These are phyloP conservation scores for Adansonia gregorii DNA, from an alignment of 441 rosid genomes.

Conservation along the genomic window DNA sequence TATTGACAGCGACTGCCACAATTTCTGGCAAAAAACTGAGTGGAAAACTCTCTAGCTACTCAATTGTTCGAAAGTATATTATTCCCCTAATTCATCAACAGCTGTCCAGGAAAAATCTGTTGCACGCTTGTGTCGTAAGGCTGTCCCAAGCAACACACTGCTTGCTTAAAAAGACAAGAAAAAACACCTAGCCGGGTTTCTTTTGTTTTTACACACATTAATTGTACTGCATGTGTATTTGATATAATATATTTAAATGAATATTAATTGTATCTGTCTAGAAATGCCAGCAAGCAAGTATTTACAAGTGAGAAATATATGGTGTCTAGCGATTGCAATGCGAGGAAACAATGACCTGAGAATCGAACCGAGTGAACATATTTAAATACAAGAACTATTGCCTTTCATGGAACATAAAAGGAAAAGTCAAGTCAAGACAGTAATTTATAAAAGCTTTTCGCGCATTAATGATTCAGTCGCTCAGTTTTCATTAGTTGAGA, in stretches of 20 bases:
- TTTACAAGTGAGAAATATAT: background rate
- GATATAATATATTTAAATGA: background rate
- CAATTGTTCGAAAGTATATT: constrained; percentile 36
- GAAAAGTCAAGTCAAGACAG: too few relatives aligned
- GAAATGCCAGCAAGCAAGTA: background rate
- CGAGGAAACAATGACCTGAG: background rate
- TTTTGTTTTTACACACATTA: background rate
- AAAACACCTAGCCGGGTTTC: constrained; percentile 37
- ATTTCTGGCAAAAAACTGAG: constrained; percentile 33
- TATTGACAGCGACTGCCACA: constrained; percentile 28
- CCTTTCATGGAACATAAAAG: too few relatives aligned
- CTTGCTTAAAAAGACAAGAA: constrained; percentile 62
- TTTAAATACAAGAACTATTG: too few relatives aligned
- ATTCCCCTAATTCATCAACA: constrained; percentile 18
- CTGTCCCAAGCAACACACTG: constrained; percentile 42
- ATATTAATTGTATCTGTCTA: background rate
- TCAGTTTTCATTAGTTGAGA: background rate
- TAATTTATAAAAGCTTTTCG: too few relatives aligned
- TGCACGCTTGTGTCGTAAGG: constrained; percentile 34
- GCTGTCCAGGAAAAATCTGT: constrained; percentile 30
- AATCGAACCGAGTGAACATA: background rate
- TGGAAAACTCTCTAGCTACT: constrained; percentile 51
- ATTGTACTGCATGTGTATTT: background rate
- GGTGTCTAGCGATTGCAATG: background rate
- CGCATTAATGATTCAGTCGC: too few relatives aligned